phyloP scores from a whole-genome alignment of 2,329 filamentous ascomycete genomes.

The Triangularia verruculosa region DNA sequence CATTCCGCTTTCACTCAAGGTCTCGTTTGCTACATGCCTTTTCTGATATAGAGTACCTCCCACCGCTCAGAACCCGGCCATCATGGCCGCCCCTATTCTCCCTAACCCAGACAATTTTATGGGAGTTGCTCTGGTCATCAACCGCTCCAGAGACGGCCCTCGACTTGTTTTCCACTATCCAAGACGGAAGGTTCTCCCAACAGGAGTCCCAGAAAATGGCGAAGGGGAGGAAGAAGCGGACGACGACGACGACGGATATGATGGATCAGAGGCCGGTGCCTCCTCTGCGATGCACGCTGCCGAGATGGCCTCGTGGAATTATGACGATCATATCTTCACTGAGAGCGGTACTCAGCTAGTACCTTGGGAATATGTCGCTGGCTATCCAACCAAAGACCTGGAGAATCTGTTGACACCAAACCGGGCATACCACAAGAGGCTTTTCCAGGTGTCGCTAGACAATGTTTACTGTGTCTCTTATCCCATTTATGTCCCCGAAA shows the following conservation, averaged over 20 bases:
- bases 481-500: conserved; percentile 76
- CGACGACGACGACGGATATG: conserved; percentile 50
- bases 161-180: conserved; percentile 87
- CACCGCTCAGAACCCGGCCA: background rate
- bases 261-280: conserved; percentile 31
- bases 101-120: conserved; percentile 58
- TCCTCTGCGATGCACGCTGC: conserved; percentile 35
- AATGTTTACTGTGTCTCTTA: conserved; percentile 78
- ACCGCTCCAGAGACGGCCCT: conserved; percentile 73
- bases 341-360: conserved; percentile 57
- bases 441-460: conserved; percentile 79
- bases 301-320: conserved; percentile 45
- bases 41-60: background rate
- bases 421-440: conserved; percentile 72
- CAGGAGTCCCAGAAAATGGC: conserved; percentile 27
- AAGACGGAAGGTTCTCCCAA: conserved; percentile 49
- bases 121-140: conserved; percentile 71
- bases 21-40: background rate
- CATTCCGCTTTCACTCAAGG: background rate
- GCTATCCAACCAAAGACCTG: conserved; percentile 71
- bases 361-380: conserved; percentile 71
- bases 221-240: conserved; percentile 34
- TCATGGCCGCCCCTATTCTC: conserved; percentile 48
- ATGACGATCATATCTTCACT: conserved; percentile 54
- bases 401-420: conserved; percentile 77